A percentile compares a stretch with the other conserved stretches of the same genome.
Conservation (phyloP, 441 rosid species). For the Gossypium armourianum region DNA sequence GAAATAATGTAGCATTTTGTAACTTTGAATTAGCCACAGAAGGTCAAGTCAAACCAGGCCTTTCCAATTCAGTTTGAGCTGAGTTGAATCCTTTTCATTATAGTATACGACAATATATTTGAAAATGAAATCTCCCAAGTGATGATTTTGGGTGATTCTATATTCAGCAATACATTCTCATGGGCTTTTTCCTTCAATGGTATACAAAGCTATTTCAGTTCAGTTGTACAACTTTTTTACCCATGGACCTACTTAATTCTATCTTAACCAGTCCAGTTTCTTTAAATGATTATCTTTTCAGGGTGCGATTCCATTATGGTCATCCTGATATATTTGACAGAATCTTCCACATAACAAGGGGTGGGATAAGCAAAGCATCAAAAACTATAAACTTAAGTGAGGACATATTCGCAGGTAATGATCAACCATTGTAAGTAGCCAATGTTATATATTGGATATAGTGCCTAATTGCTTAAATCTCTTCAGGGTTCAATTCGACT, state of each 20-base stretch:
- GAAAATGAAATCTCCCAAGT: not conserved
- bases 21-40: not conserved
- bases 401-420: slow-evolving; percentile 78
- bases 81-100: not conserved
- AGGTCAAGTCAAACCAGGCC: not conserved
- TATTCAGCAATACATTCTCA: slow-evolving; percentile 3
- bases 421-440: not conserved
- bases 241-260: not conserved
- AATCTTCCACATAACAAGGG: slow-evolving; percentile 86
- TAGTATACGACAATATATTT: not conserved
- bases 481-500: slow-evolving; percentile 79
- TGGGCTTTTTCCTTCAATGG: not conserved
- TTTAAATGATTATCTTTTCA: slow-evolving; percentile 23
- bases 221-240: not conserved
- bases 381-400: slow-evolving; percentile 85
- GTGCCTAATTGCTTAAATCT: slow-evolving; percentile 2
- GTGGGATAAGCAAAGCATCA: slow-evolving; percentile 95
- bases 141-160: not conserved
- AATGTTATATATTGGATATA: slow-evolving; percentile 13
- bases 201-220: not conserved
- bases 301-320: slow-evolving; percentile 85
- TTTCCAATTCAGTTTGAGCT: not conserved
- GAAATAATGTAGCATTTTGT: not conserved
- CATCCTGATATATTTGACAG: slow-evolving; percentile 95
- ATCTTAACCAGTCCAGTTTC: not conserved